Evolutionary conservation across 2,329 filamentous ascomycete species (phyloP).

Genomic region (Helotiales sp.): DNA sequence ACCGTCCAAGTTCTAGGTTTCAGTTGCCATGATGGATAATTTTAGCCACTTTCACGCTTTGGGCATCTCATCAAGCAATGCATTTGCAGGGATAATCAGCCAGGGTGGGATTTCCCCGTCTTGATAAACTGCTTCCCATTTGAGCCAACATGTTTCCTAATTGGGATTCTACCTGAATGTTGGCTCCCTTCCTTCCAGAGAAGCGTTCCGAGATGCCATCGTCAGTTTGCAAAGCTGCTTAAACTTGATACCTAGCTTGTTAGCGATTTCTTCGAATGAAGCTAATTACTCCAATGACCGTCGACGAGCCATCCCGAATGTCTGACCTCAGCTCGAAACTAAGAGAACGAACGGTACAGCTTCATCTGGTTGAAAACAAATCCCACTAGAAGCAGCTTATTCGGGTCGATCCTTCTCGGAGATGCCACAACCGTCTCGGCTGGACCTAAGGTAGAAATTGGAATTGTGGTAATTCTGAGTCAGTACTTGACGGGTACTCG

Average conservation of each 20-base stretch:
- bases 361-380: background rate
- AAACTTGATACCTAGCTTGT: background rate
- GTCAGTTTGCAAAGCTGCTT: background rate
- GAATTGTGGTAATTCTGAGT: too few species aligned
- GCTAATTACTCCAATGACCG: background rate
- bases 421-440: background rate
- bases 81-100: background rate
- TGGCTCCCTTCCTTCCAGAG: background rate
- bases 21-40: conserved; percentile 1
- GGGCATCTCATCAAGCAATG: conserved; percentile 9
- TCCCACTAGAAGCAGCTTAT: background rate
- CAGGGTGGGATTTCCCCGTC: conserved; percentile 1
- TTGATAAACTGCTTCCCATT: background rate
- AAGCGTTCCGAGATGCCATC: background rate
- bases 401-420: background rate
- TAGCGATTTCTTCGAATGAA: too few species aligned
- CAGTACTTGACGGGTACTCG: background rate
- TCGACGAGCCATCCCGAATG: background rate
- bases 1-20: background rate
- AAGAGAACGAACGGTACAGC: background rate
- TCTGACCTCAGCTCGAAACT: background rate
- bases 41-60: conserved; percentile 1
- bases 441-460: background rate
- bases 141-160: background rate
- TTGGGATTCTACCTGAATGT: background rate